These are phyloP conservation scores for Mortierella sp. DNA, from an alignment of 371 early-diverging fungal species.

Conservation along the genomic window DNA sequence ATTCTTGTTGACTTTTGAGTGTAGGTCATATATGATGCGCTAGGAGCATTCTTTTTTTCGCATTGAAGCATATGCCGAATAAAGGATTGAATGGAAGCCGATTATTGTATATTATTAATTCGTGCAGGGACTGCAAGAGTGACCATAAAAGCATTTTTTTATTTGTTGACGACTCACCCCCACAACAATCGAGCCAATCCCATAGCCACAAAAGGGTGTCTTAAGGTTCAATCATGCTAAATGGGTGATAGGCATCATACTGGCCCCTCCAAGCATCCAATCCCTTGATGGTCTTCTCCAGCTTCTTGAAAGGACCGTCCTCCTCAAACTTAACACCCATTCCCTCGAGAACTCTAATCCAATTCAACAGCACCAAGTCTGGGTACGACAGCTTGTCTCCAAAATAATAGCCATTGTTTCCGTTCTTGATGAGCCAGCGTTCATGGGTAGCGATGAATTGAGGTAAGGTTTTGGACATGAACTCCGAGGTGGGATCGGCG, in stretches of 20 bases:
- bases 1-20: conserved; percentile 1
- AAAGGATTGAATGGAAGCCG: too few species aligned
- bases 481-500: conserved; percentile 22
- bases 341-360: conserved; percentile 27
- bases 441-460: conserved; percentile 33
- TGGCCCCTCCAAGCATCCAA: conserved; percentile 37
- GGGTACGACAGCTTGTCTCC: conserved; percentile 31
- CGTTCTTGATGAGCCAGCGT: conserved; percentile 45
- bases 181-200: neutral
- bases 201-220: neutral
- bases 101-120: too few species aligned
- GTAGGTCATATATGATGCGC: neutral
- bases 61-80: too few species aligned
- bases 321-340: conserved; percentile 28
- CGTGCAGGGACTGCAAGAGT: too few species aligned
- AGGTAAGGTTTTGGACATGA: conserved; percentile 27
- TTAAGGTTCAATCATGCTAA: conserved; percentile 19
- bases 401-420: conserved; percentile 54
- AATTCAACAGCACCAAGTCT: conserved; percentile 39
- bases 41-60: neutral
- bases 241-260: conserved; percentile 34
- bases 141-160: too few species aligned
- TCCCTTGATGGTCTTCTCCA: conserved; percentile 17
- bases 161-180: too few species aligned
- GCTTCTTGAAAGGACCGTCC: conserved; percentile 24